Evolutionary conservation across 495 filamentous ascomycete genomes (phyloP).

Genomic region (Copromyces sp.): DNA sequence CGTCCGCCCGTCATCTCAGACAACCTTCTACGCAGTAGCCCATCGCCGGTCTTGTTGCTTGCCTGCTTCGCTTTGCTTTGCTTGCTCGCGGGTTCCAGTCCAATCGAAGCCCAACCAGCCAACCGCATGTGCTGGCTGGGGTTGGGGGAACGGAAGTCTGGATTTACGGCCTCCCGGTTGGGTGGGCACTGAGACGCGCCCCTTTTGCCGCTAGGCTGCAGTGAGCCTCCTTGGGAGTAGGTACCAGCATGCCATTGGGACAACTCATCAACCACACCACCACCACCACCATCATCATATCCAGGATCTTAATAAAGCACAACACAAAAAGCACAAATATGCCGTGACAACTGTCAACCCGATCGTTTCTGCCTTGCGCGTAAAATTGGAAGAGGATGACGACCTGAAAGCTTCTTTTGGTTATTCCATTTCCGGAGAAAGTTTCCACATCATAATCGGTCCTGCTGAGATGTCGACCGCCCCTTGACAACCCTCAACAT

Average conservation of each 20-base stretch:
- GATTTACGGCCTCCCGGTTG: slow-evolving; percentile 26
- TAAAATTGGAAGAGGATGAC: background rate
- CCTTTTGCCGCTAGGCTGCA: slow-evolving; percentile 34
- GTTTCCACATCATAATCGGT: background rate
- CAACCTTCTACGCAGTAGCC: background rate
- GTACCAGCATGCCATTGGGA: background rate
- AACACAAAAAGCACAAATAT: background rate
- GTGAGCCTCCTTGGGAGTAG: slow-evolving; percentile 1
- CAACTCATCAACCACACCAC: slow-evolving; percentile 1
- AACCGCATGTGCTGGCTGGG: slow-evolving; percentile 1
- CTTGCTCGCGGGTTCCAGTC: slow-evolving; percentile 17
- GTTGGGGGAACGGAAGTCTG: background rate
- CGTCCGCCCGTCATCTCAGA: background rate
- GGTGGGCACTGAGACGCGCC: slow-evolving; percentile 39
- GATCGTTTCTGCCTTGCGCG: background rate
- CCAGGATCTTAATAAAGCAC: background rate
- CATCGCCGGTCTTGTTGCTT: background rate
- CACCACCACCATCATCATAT: background rate
- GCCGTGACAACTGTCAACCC: background rate
- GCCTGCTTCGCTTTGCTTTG: background rate
- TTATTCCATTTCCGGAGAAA: background rate
- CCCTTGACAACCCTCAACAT: background rate
- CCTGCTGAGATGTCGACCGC: background rate
- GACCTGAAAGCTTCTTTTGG: background rate
- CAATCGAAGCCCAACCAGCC: slow-evolving; percentile 27